Base-by-base conservation (phyloP, 352 stramenopile species). In the Phytophthora tentaculata region DNA sequence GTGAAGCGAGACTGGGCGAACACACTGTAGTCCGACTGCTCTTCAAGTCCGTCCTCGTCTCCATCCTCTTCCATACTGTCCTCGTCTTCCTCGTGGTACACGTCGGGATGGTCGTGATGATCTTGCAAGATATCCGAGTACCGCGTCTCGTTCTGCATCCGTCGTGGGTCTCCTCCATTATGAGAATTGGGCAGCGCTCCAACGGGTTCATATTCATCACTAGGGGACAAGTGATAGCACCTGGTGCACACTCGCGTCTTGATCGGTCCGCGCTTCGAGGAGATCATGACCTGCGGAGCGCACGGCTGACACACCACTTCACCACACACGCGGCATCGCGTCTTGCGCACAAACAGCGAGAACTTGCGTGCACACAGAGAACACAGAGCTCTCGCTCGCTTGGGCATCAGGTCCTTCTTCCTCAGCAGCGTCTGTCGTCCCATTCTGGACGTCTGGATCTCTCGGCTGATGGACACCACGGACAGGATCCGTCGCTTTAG, bases 271-370 rank as follows among this genome's bases (percentile, higher is more conserved):
- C 65, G 59, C 20, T 70, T 67, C 0, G 74, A 65, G 14, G 77
- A 76, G 29, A 77, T 82, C 49, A 86, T 71, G 14, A 91, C 72
- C 10, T 85, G 74, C 6, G 85, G 85, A 7, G 85, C 85, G 58
- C 85, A 93, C 1, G 81, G 73, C 52, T 91, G 83, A 23, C 85
- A 94, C 20, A 92, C 82, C 24, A 94, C 85, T 53, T 94, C 80
- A 8, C 85, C 85, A 44, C 85, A 94, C 37, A 94, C 71, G 16
- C 85, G 80, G 52, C 85, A 94, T 2, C 84, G 64, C 41, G 82
- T 91, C 55, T 94, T 94, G 23, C 82, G 80, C 20, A 89, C 73
- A 55, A 94, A 88, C 0, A 92, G 62, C 51, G 80, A 88, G 50
- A 94, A 94, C 35, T 86, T 84, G 41, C 83, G 79, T 55, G 80